These are phyloP conservation scores for Fusarium heterosporum DNA, from an alignment of 2,329 filamentous ascomycete genomes.

Conservation along the genomic window DNA sequence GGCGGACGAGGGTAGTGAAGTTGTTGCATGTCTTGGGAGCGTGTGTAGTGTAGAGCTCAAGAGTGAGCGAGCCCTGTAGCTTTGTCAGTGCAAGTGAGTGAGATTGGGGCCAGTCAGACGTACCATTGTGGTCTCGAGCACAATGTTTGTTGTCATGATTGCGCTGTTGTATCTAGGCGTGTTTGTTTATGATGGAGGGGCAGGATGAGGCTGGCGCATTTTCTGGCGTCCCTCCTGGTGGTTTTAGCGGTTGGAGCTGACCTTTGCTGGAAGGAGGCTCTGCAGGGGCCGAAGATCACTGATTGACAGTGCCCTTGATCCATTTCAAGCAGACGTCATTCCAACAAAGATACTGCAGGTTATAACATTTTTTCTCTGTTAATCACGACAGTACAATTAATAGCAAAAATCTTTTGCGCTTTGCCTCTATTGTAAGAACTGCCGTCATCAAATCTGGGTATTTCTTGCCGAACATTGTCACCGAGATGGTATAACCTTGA, in stretches of 20 bases:
- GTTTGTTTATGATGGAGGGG: conserved; percentile 31
- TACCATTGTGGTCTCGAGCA: conserved; percentile 89
- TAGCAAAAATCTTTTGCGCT: neutral
- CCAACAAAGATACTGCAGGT: neutral
- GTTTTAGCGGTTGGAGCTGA: conserved; percentile 1
- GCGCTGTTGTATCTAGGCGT: neutral
- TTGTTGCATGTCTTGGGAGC: conserved; percentile 91
- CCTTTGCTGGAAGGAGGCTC: neutral
- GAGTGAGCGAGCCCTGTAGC: conserved; percentile 78
- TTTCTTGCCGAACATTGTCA: neutral
- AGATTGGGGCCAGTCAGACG: conserved; percentile 15
- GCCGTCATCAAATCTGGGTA: neutral
- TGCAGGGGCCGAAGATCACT: conserved; percentile 13
- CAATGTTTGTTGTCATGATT: conserved; percentile 80
- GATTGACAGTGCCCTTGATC: conserved; percentile 4
- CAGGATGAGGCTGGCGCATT: conserved; percentile 31
- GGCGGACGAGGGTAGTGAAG: conserved; percentile 81
- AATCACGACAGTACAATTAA: neutral
- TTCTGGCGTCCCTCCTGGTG: conserved; percentile 13
- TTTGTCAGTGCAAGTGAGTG: neutral
- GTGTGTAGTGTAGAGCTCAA: conserved; percentile 92
- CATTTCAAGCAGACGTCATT: conserved; percentile 27
- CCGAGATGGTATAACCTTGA: conserved; percentile 3
- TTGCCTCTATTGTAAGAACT: too few relatives aligned
- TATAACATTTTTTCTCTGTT: neutral